Evolutionary conservation across 768 basidiomycete genomes (phyloP).

Genomic region (Lactifluus piperatus): DNA sequence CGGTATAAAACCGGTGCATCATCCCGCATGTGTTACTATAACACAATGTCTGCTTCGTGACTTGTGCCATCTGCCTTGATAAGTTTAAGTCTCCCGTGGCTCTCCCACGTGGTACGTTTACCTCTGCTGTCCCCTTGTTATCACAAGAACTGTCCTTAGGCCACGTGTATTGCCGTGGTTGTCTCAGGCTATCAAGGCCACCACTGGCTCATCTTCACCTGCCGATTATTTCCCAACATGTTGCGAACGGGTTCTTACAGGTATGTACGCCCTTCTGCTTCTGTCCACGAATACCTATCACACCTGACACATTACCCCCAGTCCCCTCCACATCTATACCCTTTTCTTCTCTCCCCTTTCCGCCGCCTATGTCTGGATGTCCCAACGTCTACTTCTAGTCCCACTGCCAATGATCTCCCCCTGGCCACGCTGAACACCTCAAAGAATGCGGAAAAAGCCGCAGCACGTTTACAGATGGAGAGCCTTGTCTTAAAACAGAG

Average conservation of each 20-base stretch:
- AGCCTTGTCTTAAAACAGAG: constrained; percentile 6
- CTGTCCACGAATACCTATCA: neutral
- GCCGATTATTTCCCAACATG: constrained; percentile 11
- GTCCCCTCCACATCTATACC: constrained; percentile 14
- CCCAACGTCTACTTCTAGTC: neutral
- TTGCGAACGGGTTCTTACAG: constrained; percentile 7
- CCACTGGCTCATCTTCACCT: neutral
- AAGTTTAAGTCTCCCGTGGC: constrained; percentile 10
- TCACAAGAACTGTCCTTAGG: neutral
- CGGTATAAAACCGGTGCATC: neutral
- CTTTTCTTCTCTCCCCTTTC: constrained; percentile 13
- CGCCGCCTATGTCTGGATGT: constrained; percentile 17
- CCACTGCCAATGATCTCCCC: neutral
- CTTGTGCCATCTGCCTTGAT: constrained; percentile 19
- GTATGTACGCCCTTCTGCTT: neutral
- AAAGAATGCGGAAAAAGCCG: neutral
- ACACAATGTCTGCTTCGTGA: constrained; percentile 12
- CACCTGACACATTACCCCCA: neutral
- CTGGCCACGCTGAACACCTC: neutral
- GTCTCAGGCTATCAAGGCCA: neutral
- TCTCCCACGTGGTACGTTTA: constrained; percentile 16
- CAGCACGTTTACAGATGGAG: constrained; percentile 11
- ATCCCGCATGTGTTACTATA: neutral
- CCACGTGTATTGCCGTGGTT: constrained; percentile 14
- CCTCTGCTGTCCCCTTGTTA: neutral